Evolutionary conservation across 2,329 filamentous ascomycete species (phyloP).

Genomic region (Botryosphaeria agaves): DNA sequence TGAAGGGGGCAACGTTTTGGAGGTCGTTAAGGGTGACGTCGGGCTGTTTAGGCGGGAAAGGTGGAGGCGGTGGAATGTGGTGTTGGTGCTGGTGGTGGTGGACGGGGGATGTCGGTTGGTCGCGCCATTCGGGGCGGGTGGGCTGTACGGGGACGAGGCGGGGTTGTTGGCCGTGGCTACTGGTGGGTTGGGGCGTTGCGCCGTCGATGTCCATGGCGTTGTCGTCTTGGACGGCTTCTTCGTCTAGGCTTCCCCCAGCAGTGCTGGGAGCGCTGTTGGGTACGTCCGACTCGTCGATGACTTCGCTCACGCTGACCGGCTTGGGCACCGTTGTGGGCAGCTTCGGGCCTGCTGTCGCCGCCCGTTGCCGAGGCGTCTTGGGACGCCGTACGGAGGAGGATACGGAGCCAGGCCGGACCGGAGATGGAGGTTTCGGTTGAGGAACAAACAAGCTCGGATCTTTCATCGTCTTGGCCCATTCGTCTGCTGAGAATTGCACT

Average conservation of each 20-base stretch:
- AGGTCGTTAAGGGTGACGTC: conserved; percentile 32
- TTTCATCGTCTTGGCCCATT: conserved; percentile 26
- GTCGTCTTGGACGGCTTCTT: conserved; percentile 6
- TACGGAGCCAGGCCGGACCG: conserved; percentile 2
- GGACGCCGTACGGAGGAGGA: conserved; percentile 1
- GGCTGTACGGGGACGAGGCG: conserved; percentile 15
- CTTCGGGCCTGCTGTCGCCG: conserved; percentile 2
- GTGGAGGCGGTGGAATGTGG: conserved; percentile 32
- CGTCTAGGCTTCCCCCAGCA: conserved; percentile 6
- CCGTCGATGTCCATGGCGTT: conserved; percentile 33
- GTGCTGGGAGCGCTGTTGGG: conserved; percentile 9
- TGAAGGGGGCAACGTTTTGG: conserved; percentile 31
- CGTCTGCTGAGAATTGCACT: conserved; percentile 21
- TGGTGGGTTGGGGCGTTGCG: conserved; percentile 10
- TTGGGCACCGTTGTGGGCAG: conserved; percentile 13
- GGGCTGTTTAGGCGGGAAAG: conserved; percentile 4
- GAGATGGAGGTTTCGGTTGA: conserved; percentile 8
- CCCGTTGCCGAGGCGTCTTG: conserved; percentile 1
- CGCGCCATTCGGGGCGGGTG: conserved; percentile 5
- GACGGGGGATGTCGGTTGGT: neutral
- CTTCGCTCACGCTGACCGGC: conserved; percentile 12
- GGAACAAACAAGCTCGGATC: conserved; percentile 21
- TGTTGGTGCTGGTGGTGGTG: conserved; percentile 5
- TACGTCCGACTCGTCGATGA: conserved; percentile 10
- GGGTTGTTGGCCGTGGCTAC: conserved; percentile 6